Base-by-base conservation (phyloP, 768 basidiomycete species). In the Aureoboletus auriporus region DNA sequence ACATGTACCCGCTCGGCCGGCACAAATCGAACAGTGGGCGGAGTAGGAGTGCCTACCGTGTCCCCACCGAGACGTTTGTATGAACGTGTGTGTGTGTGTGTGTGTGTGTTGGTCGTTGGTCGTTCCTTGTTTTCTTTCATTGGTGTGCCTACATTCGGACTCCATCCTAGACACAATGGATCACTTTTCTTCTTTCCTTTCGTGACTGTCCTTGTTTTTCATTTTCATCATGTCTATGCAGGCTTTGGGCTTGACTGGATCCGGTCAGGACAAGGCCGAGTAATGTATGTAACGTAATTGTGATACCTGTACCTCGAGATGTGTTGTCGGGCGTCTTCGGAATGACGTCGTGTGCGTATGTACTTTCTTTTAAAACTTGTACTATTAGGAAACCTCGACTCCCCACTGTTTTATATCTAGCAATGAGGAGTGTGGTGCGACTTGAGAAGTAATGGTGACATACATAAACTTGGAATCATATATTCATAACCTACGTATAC, bases 221-320 rank as follows among this genome's bases (percentile, higher is more conserved):
- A 10, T 6, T 26, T 31, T 29, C 9, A 23, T 38, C 41, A 33
- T 31, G 30, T 44, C 17, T 54, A 53, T 60, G 44, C 16, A 6
- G 47, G 49, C 47, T 23, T 44, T 41, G 44, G 34, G 17, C 37
- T 29, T 11, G 44, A 17, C 44, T 46, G 49, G 42, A 47, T 42
- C 49, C 33, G 51, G 52, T 42, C 13, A 20, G 36, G 33, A 3
- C 27, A 29, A 2, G 42, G 49, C 28, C 47, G 12, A 20, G 27
- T 55, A 50, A 51, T 48, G 50, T 56, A 53, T 63, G 43, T 62
- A 51, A 52, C 46, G 40, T 60, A 52, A 53, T 42, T 6, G 61
- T 44, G 53, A 63, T 60, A 55, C 61, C 58, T 50, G 51, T 58
- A 46, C 49, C 39, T 28, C 28, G 16, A 9, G 10, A 12, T 34